Base-by-base conservation (phyloP, 1,139 yeast species). In the Kluyveromyces sp. region DNA sequence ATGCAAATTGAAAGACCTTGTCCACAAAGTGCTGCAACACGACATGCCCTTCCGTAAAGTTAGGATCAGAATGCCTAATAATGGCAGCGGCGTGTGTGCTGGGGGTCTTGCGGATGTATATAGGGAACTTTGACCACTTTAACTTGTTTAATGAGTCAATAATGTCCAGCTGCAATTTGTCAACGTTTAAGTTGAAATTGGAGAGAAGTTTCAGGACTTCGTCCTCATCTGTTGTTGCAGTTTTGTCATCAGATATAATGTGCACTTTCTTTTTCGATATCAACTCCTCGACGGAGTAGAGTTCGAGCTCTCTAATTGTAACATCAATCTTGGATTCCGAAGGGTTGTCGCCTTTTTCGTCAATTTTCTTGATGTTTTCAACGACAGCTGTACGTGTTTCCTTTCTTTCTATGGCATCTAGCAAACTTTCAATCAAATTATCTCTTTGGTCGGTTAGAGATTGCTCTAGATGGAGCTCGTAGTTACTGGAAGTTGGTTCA, bases 1-100 rank as follows among this genome's bases (percentile, higher is more conserved):
- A 39, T 15, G 41, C 33, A 3, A 29, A 26, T 44, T 50, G 48
- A 46, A 70, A 66, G 3, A 62, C 67, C n/a, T 67, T 61, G 31
- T 73, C 67, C 10, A 82, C 67, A 72, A 85, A 82, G 61, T 87
- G 96, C 37, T 65, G 64, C 25, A 87, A 75, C 3, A 83, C 85
- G 1, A 71, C 61, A 57, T 79, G 75, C 0, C 96, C 96, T 62
- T 87, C 95, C 50, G 75, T 79, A 26, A 70, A 64, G 26, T 74
- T 73, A 34, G 75, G 75, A 38, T 69, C 68, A 10, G 66, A 65
- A 49, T 73, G 76, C 47, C 95, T 73, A 36, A 81, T 85, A 49
- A 87, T 83, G 1, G 87, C 82, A 2, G 92, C 95, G 2, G 95
- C 88, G 59, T 87, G 96, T 0, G 94, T 75, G 43, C 80, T 76